Evolutionary conservation across 2,329 filamentous ascomycete species (phyloP).

Genomic region (Mollisiaceae sp.): DNA sequence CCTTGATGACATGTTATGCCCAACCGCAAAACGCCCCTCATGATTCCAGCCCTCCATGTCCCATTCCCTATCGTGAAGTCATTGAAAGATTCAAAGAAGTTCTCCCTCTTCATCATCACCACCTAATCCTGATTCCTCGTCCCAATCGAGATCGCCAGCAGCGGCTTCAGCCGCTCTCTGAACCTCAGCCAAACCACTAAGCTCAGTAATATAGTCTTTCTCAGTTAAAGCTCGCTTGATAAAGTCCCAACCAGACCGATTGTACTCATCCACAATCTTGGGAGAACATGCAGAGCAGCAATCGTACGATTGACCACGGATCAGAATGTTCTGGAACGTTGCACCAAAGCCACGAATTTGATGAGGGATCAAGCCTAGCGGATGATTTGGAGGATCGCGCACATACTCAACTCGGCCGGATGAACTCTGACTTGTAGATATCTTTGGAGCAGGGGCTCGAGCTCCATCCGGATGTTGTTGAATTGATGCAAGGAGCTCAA

Average conservation of each 20-base stretch:
- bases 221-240: slow-evolving; percentile 76
- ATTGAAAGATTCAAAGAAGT: slow-evolving; percentile 31
- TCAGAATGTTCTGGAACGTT: slow-evolving; percentile 74
- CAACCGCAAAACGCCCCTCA: background rate
- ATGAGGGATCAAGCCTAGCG: slow-evolving; percentile 75
- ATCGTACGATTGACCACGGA: slow-evolving; percentile 77
- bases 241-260: slow-evolving; percentile 74
- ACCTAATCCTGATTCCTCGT: slow-evolving; percentile 59
- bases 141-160: slow-evolving; percentile 62
- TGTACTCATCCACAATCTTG: slow-evolving; percentile 71
- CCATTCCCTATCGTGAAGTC: background rate
- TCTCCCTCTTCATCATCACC: slow-evolving; percentile 55
- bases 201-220: slow-evolving; percentile 77
- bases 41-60: background rate
- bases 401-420: slow-evolving; percentile 50
- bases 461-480: slow-evolving; percentile 83
- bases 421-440: slow-evolving; percentile 41
- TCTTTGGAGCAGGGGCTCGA: slow-evolving; percentile 61
- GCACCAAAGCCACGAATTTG: slow-evolving; percentile 80
- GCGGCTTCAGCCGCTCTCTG: slow-evolving; percentile 60
- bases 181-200: slow-evolving; percentile 77
- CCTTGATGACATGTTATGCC: background rate
- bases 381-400: slow-evolving; percentile 61
- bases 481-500: slow-evolving; percentile 86
- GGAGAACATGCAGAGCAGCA: slow-evolving; percentile 82